Evolutionary conservation across 2,329 filamentous ascomycete genomes (phyloP).

Genomic region (Exophiala lecanii-corni): DNA sequence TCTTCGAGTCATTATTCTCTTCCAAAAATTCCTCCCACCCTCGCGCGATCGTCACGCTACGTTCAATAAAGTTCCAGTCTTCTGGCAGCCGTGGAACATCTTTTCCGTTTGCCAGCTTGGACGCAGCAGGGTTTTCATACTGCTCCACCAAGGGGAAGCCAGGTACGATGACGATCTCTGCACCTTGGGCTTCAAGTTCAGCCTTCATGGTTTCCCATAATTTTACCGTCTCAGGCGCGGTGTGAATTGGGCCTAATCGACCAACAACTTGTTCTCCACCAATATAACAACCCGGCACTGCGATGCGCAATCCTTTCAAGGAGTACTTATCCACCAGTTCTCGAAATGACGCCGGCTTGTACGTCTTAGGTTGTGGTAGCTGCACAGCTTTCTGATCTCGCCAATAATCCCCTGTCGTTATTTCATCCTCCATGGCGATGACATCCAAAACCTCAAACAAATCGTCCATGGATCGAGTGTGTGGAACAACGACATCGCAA

Average conservation of each 20-base stretch:
- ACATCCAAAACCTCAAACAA: conserved; percentile 48
- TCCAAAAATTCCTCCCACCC: conserved; percentile 51
- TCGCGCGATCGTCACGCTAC: conserved; percentile 47
- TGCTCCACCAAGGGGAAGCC: conserved; percentile 32
- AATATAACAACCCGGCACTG: conserved; percentile 30
- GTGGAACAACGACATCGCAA: conserved; percentile 53
- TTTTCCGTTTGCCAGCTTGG: not conserved
- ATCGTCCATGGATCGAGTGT: conserved; percentile 48
- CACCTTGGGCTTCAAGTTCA: conserved; percentile 31
- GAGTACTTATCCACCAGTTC: conserved; percentile 31
- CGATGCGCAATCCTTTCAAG: conserved; percentile 30
- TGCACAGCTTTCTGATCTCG: conserved; percentile 45
- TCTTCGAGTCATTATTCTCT: conserved; percentile 38
- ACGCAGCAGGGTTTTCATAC: conserved; percentile 21
- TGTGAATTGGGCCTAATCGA: not conserved
- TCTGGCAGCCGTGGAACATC: conserved; percentile 40
- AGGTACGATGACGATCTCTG: conserved; percentile 29
- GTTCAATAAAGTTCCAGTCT: conserved; percentile 46
- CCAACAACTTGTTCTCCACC: not conserved
- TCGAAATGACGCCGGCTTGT: conserved; percentile 31
- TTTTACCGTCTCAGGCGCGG: conserved; percentile 1
- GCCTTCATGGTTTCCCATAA: conserved; percentile 31
- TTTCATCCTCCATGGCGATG: conserved; percentile 41
- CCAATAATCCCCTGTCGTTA: conserved; percentile 50
- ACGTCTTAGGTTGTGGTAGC: conserved; percentile 33